Evolutionary conservation across 768 basidiomycete species (phyloP).

Genomic region (Rhizopogon vinicolor): DNA sequence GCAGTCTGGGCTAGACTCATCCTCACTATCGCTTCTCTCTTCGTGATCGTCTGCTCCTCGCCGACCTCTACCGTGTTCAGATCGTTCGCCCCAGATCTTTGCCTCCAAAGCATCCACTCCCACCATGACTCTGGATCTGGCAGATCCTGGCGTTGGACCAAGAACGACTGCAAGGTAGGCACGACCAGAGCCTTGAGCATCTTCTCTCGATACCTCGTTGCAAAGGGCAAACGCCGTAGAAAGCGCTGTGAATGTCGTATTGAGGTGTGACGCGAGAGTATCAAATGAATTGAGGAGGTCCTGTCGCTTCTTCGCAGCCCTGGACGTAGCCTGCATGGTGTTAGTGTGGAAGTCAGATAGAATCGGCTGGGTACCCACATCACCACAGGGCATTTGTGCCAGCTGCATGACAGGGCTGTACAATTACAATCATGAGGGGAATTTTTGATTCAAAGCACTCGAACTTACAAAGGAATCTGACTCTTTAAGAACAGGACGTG

Average conservation of each 20-base stretch:
- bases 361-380: constrained; percentile 28
- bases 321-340: constrained; percentile 34
- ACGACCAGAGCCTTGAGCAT: constrained; percentile 13
- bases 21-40: neutral
- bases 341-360: neutral
- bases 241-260: constrained; percentile 69
- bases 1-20: constrained; percentile 9
- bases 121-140: constrained; percentile 57
- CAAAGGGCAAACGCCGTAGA: constrained; percentile 59
- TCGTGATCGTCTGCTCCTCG: constrained; percentile 21
- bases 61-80: constrained; percentile 7
- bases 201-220: constrained; percentile 4
- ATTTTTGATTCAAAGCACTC: neutral
- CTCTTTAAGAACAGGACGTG: constrained; percentile 76
- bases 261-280: constrained; percentile 66
- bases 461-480: constrained; percentile 72
- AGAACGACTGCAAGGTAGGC: constrained; percentile 61
- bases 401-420: constrained; percentile 65
- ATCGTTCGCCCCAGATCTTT: constrained; percentile 26
- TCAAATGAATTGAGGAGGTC: constrained; percentile 67
- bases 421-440: neutral
- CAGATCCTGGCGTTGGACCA: constrained; percentile 58
- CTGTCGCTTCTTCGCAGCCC: constrained; percentile 51
- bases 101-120: constrained; percentile 62
- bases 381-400: constrained; percentile 43